These are phyloP conservation scores for Cerrena zonata DNA, from an alignment of 1,284 basidiomycete genomes.

Conservation along the genomic window DNA sequence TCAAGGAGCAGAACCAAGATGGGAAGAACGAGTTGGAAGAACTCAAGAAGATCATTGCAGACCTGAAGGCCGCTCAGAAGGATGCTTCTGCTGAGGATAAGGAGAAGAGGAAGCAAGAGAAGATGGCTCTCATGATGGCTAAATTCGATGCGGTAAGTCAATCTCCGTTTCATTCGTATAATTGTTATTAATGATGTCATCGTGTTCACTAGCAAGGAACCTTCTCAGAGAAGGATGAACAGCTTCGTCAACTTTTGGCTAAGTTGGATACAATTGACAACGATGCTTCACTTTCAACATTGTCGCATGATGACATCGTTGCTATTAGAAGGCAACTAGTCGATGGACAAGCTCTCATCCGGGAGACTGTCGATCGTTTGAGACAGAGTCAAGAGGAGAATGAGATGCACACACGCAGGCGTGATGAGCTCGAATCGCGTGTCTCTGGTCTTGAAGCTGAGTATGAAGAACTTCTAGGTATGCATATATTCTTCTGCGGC, in stretches of 20 bases:
- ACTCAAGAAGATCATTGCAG: slow-evolving; percentile 74
- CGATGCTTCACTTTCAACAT: slow-evolving; percentile 46
- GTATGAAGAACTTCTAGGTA: slow-evolving; percentile 92
- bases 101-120: slow-evolving; percentile 98
- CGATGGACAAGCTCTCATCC: slow-evolving; percentile 80
- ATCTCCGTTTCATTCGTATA: slow-evolving; percentile 8
- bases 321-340: slow-evolving; percentile 80
- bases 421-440: slow-evolving; percentile 84
- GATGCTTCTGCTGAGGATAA: slow-evolving; percentile 88
- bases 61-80: slow-evolving; percentile 78
- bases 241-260: slow-evolving; percentile 75
- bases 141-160: slow-evolving; percentile 85
- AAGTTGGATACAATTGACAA: slow-evolving; percentile 78
- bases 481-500: slow-evolving; percentile 19
- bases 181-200: slow-evolving; percentile 1
- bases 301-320: slow-evolving; percentile 75
- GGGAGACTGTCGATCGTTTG: slow-evolving; percentile 86
- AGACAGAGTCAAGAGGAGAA: slow-evolving; percentile 89
- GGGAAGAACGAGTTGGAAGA: slow-evolving; percentile 87
- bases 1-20: slow-evolving; percentile 92
- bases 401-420: slow-evolving; percentile 76
- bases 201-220: slow-evolving; percentile 59
- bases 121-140: slow-evolving; percentile 99
- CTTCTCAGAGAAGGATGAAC: slow-evolving; percentile 91
- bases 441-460: slow-evolving; percentile 82